Percentiles rank a stretch among this genome's conserved stretches.
These are phyloP conservation scores for Metroxylon sagu DNA, from an alignment of 176 grass and related monocot genomes.

Conservation along the genomic window DNA sequence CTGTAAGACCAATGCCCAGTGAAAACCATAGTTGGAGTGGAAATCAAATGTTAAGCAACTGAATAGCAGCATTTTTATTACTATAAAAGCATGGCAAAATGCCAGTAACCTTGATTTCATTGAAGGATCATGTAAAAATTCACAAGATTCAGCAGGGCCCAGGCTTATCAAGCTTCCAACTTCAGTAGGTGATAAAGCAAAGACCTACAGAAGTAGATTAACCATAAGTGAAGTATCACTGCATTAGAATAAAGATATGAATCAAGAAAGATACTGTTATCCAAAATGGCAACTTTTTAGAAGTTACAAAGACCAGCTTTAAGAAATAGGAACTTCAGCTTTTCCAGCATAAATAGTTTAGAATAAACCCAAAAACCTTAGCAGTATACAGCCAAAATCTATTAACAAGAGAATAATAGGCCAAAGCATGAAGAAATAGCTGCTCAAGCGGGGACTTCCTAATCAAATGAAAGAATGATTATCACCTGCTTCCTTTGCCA, in stretches of 20 bases:
- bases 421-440: background rate
- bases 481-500: slow-evolving; percentile 83
- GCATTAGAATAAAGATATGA: background rate
- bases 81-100: background rate
- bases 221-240: slow-evolving; percentile 9
- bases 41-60: background rate
- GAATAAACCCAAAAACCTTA: too few species aligned
- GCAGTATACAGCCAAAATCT: too few species aligned
- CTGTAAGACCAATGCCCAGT: slow-evolving; percentile 12
- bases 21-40: background rate
- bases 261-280: too few species aligned
- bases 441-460: background rate
- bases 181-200: slow-evolving; percentile 93
- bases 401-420: slow-evolving; percentile 5
- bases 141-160: slow-evolving; percentile 83
- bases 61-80: too few species aligned
- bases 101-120: slow-evolving; percentile 90
- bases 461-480: background rate
- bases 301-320: too few species aligned
- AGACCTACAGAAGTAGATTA: slow-evolving; percentile 34
- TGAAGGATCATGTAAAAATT: slow-evolving; percentile 94
- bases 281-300: too few species aligned
- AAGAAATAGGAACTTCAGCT: too few species aligned
- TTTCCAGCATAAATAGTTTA: too few species aligned
- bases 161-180: slow-evolving; percentile 77